A percentile compares a stretch with the other conserved stretches of the same genome.
These are phyloP conservation scores for Russula sp. DNA, from an alignment of 768 basidiomycete species.

Conservation along the genomic window DNA sequence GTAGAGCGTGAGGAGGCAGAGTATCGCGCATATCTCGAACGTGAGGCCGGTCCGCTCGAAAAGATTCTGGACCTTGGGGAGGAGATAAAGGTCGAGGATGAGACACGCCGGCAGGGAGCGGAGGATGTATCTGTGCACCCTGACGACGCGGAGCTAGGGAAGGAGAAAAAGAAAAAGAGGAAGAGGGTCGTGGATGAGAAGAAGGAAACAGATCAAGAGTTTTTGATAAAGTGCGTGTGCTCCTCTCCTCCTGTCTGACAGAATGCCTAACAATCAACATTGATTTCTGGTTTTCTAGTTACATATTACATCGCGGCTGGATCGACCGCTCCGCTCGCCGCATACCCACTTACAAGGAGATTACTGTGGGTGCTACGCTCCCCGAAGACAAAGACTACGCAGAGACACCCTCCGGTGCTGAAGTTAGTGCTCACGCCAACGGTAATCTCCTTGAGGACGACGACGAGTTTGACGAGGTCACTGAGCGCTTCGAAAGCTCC, in stretches of 20 bases:
- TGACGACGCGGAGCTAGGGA: constrained; percentile 27
- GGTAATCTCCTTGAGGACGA: constrained; percentile 41
- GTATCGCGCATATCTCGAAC: constrained; percentile 73
- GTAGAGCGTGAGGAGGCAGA: constrained; percentile 73
- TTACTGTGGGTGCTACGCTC: constrained; percentile 39
- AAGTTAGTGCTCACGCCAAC: constrained; percentile 23
- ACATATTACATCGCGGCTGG: constrained; percentile 97
- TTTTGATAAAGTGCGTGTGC: constrained; percentile 73
- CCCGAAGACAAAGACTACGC: constrained; percentile 22
- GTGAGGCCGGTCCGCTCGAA: constrained; percentile 71
- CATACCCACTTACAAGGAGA: constrained; percentile 80
- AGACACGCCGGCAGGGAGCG: constrained; percentile 27
- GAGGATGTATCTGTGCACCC: constrained; percentile 25
- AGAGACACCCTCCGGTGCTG: constrained; percentile 15
- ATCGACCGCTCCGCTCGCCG: constrained; percentile 69
- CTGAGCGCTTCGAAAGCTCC: constrained; percentile 87
- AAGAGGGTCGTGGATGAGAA: constrained; percentile 30
- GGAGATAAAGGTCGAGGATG: constrained; percentile 21
- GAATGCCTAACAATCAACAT: not conserved
- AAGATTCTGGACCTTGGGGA: constrained; percentile 56
- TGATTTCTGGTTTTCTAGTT: constrained; percentile 41
- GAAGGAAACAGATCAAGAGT: constrained; percentile 73
- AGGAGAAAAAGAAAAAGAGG: constrained; percentile 26
- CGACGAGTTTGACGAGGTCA: constrained; percentile 82
- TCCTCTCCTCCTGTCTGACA: not conserved